Base-by-base conservation (phyloP, 2,329 filamentous ascomycete species). In the Colletotrichum sp. region DNA sequence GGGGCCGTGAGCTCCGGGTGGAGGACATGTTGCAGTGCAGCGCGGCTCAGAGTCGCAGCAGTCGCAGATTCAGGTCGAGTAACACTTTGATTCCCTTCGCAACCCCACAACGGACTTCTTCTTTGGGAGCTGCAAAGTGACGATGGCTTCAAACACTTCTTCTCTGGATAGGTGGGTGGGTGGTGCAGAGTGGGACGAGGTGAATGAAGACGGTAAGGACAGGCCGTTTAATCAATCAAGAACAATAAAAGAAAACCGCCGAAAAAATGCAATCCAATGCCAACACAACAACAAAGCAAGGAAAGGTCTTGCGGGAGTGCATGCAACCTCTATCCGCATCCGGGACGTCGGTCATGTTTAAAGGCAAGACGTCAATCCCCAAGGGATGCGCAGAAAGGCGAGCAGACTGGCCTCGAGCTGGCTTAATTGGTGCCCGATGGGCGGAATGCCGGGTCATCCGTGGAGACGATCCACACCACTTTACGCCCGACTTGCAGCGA, bases 401-500 rank as follows among this genome's bases (percentile, higher is more conserved):
- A 34, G 59, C 15, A 52, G 32, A 39, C 30, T 26, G 57, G 36
- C 52, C 9, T 57, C 26, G 26, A 28, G 57, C 16, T 32, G 57
- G 68, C 44, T 52, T 52, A 60, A 66, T 76, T 76, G 73, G 70
- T 76, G 73, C 73, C 73, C 73, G 70, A 76, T 73, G 70, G 34
- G 44, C 70, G 73, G 73, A 69, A 76, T 73, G 73, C 69, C 70
- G 70, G 64, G 63, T 34, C 39, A 28, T 55, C 44, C 70, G 69
- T 73, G 64, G 64, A 26, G 70, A 73, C 71, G 73, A 65, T 73
- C 73, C 73, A 76, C 73, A 63, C 64, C 70, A 60, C 57, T 66
- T 68, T 60, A 44, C 57, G 73, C 73, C 73, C 64, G 73, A 76
- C 73, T 73, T 73, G 65, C 73, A 76, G 57, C 73, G 73, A 76